Base-by-base conservation (phyloP, 306 rosid species). In the Medicago lupulina region DNA sequence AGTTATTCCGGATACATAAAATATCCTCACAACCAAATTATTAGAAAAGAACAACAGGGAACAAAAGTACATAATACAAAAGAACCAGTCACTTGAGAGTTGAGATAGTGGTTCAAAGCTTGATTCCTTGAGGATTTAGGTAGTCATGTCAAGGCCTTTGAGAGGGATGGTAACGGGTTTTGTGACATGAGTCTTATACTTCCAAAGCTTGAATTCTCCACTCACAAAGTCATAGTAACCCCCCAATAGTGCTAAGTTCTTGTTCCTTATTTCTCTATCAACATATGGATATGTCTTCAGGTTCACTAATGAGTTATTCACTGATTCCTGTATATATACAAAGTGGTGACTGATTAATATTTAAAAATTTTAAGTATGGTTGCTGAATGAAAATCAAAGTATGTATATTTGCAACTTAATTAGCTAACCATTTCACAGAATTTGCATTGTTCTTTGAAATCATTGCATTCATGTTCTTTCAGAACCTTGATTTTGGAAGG, bases 161-260 rank as follows among this genome's bases (percentile, higher is more conserved):
- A 34, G 38, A 77, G 85, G 85, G 21, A 80, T 69, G 79, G 66
- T 18, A 58, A 84, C 50, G 11, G 87, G 65, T 34, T 66, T 5
- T 10, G 81, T 75, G 54, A 85, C 6, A 34, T 28, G 40, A 25
- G 79, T 18, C 12, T 71, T 17, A 0, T 78, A n/a, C 55, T 87
- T 85, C 93, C 93, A 88, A 41, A 85, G 82, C 64, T 81, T 53
- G 69, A 91, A 87, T 66, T 79, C 63, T 53, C 96, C 91, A 0
- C 60, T 63, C 23, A 87, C 90, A 70, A 88, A 88, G 67, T 91
- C 86, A 68, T 91, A 91, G 81, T 83, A 81, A 62, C 90, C 96
- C 8, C 91, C 93, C 36, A 74, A 71, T 5, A 91, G 59, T 0
- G 58, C 61, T 1, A 88, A 19, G 1, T 17, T 79, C 39, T 71